These are phyloP conservation scores for Jacaranda mimosifolia DNA, from an alignment of 257 asterid species.

Conservation along the genomic window DNA sequence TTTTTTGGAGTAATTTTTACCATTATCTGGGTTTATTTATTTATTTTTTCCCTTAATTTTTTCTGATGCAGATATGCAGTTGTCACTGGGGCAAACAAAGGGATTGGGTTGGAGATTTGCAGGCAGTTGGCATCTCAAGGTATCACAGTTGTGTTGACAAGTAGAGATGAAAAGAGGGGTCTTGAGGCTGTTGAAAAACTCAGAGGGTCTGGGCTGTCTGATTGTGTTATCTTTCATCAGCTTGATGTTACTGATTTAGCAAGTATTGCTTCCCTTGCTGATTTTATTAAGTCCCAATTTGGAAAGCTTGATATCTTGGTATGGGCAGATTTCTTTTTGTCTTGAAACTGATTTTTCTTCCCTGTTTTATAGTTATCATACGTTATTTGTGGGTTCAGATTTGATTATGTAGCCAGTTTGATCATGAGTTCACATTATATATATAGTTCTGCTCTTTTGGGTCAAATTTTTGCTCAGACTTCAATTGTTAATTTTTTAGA, in stretches of 20 bases:
- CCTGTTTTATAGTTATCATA: background rate
- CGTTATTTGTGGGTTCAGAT: background rate
- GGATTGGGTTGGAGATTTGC: conserved; percentile 66
- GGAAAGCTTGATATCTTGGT: conserved; percentile 69
- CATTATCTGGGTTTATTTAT: background rate
- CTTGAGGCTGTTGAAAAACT: conserved; percentile 60
- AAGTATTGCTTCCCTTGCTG: conserved; percentile 51
- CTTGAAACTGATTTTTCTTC: background rate
- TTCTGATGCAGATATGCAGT: conserved; percentile 49
- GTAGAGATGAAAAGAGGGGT: conserved; percentile 63
- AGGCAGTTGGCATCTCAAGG: conserved; percentile 62
- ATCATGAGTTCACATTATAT: background rate
- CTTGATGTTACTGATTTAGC: conserved; percentile 54
- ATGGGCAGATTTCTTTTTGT: background rate
- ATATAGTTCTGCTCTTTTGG: too few relatives aligned
- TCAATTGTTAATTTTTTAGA: too few relatives aligned
- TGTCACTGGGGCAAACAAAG: conserved; percentile 70
- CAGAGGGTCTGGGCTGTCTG: conserved; percentile 31
- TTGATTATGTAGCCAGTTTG: background rate
- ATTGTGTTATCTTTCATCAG: conserved; percentile 55
- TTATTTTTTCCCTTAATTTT: background rate
- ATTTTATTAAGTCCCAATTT: conserved; percentile 44
- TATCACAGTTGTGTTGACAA: conserved; percentile 57
- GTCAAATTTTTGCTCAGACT: too few relatives aligned
- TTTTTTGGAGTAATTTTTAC: background rate